Conservation (phyloP, 768 basidiomycete species). For the Leucosporidium yakuticum region DNA sequence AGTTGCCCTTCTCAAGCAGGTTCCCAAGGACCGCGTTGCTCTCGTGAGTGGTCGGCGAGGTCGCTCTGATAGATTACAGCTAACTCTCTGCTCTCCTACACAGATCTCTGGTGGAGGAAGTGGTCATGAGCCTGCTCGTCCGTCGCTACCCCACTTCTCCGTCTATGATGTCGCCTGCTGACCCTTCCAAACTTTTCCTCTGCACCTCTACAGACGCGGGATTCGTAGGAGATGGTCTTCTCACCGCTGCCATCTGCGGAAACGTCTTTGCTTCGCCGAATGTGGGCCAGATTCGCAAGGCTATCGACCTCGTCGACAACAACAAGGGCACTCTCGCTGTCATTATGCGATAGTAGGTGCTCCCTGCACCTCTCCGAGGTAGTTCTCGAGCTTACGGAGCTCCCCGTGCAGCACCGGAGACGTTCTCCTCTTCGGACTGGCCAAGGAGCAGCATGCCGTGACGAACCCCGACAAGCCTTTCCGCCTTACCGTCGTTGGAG, state of each 20-base stretch:
- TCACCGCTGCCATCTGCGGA: slow-evolving; percentile 51
- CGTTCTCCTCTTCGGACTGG: slow-evolving; percentile 45
- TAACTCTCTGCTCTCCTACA: slow-evolving; percentile 46
- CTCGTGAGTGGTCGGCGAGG: background rate
- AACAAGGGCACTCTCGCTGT: slow-evolving; percentile 6
- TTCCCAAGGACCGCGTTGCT: slow-evolving; percentile 21
- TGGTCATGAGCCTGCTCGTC: slow-evolving; percentile 75
- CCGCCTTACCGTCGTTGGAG: slow-evolving; percentile 44
- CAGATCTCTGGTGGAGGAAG: slow-evolving; percentile 62
- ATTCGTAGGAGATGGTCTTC: slow-evolving; percentile 57
- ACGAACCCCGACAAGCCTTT: slow-evolving; percentile 30
- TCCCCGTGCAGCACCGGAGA: slow-evolving; percentile 29
- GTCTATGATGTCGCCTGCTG: background rate
- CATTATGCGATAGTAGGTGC: slow-evolving; percentile 3
- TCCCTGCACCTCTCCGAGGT: background rate
- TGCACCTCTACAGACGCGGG: slow-evolving; percentile 51
- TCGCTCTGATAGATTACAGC: background rate
- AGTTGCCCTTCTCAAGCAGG: slow-evolving; percentile 15
- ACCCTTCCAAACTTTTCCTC: background rate
- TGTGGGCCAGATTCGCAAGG: slow-evolving; percentile 71
- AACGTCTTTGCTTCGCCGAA: slow-evolving; percentile 86
- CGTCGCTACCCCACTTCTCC: too few relatives aligned
- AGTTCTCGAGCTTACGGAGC: background rate
- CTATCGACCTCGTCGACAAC: slow-evolving; percentile 51
- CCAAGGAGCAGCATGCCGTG: slow-evolving; percentile 34